These are phyloP conservation scores for Chenopodium quinoa DNA, from an alignment of 148 eudicot species.

Conservation along the genomic window DNA sequence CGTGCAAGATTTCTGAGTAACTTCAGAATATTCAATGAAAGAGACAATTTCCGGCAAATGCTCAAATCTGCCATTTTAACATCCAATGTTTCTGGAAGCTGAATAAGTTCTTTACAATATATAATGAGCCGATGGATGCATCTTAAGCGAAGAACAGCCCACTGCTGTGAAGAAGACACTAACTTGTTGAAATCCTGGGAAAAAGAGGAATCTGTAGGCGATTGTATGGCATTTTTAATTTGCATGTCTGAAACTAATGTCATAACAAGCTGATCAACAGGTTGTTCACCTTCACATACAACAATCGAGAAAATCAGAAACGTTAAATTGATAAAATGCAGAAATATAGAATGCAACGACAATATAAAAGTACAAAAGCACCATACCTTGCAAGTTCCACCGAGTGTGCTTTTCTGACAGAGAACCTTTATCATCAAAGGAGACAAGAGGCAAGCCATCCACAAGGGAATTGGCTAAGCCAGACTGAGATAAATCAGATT, in stretches of 20 bases:
- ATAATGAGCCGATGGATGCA: constrained; percentile 64
- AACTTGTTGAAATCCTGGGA: constrained; percentile 47
- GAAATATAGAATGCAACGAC: constrained; percentile 7
- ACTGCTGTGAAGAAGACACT: constrained; percentile 63
- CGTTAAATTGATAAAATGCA: constrained; percentile 10
- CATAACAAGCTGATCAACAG: constrained; percentile 64
- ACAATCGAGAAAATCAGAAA: constrained; percentile 19
- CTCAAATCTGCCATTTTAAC: constrained; percentile 41
- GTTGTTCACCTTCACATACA: constrained; percentile 55
- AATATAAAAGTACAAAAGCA: constrained; percentile 4
- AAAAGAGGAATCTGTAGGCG: constrained; percentile 34
- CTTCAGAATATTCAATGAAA: constrained; percentile 61
- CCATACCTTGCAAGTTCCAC: constrained; percentile 72
- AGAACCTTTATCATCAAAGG: constrained; percentile 28
- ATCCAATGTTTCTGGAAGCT: constrained; percentile 52
- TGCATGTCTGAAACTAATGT: constrained; percentile 64
- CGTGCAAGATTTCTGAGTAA: constrained; percentile 58
- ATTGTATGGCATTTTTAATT: constrained; percentile 36
- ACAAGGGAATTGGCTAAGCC: constrained; percentile 36
- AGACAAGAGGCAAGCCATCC: constrained; percentile 42
- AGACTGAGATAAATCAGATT: constrained; percentile 48
- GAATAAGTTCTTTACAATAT: constrained; percentile 51
- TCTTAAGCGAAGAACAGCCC: constrained; percentile 71
- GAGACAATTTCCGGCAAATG: constrained; percentile 54
- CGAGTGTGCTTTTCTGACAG: constrained; percentile 45